Evolutionary conservation across 371 early-diverging fungal species (phyloP).

Genomic region (Lichtheimia corymbifera): DNA sequence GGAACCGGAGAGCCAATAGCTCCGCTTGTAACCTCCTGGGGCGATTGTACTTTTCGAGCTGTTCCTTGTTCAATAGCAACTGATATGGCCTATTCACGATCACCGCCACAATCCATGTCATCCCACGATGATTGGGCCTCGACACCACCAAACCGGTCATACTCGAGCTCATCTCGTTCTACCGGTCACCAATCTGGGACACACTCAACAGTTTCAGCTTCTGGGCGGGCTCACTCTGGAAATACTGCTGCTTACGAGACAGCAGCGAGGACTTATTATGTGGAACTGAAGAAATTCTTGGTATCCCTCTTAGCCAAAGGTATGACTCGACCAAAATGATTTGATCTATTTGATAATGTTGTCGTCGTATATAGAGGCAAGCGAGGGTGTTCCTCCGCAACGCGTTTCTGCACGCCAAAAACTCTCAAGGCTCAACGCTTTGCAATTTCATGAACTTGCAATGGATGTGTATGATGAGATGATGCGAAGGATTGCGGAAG

Average conservation of each 20-base stretch:
- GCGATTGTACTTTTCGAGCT: too few species aligned
- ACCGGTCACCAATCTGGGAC: slow-evolving; percentile 35
- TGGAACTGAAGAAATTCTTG: slow-evolving; percentile 40
- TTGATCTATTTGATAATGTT: not conserved
- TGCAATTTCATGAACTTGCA: slow-evolving; percentile 92
- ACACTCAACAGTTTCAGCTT: slow-evolving; percentile 36
- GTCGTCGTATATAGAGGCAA: slow-evolving; percentile 28
- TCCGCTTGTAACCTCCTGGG: too few species aligned
- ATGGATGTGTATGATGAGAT: slow-evolving; percentile 97
- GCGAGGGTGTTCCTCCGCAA: slow-evolving; percentile 55
- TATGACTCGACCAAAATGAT: slow-evolving; percentile 6
- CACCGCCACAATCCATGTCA: slow-evolving; percentile 31
- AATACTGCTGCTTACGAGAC: slow-evolving; percentile 32
- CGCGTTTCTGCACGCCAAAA: slow-evolving; percentile 82
- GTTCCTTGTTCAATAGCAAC: too few species aligned
- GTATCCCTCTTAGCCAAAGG: slow-evolving; percentile 37
- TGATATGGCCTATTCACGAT: slow-evolving; percentile 33
- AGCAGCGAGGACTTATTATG: slow-evolving; percentile 41
- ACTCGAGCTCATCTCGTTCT: slow-evolving; percentile 30
- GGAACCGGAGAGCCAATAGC: too few species aligned
- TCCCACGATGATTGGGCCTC: slow-evolving; percentile 36
- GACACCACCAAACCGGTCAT: slow-evolving; percentile 15
- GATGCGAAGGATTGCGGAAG: slow-evolving; percentile 67
- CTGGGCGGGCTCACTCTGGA: slow-evolving; percentile 22
- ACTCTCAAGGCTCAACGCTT: slow-evolving; percentile 73